A percentile compares a stretch with the other conserved stretches of the same genome.
phyloP scores from a whole-genome alignment of 306 rosid genomes.

The Notholithocarpus densiflorus region DNA sequence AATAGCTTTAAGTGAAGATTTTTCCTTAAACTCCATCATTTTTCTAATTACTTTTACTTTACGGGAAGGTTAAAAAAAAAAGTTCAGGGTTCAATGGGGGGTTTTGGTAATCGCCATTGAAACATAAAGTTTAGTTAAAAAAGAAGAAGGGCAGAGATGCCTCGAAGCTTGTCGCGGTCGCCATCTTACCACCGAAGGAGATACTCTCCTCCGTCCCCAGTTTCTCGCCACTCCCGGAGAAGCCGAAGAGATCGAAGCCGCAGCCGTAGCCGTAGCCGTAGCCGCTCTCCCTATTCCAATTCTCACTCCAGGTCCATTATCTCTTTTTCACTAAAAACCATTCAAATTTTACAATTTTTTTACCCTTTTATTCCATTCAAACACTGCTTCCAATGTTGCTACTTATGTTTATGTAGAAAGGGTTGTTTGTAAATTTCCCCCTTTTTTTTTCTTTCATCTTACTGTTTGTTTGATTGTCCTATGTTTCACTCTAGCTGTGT shows the following conservation, averaged over 20 bases:
- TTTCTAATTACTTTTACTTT: no score
- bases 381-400: background rate
- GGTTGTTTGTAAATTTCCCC: no score
- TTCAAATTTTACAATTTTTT: background rate
- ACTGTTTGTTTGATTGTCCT: background rate
- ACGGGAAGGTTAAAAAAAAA: no score
- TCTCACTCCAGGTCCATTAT: conserved; percentile 21
- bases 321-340: no score
- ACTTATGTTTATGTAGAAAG: no score
- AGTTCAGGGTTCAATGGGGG: no score
- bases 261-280: conserved; percentile 27
- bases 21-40: no score
- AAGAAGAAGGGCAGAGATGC: conserved; percentile 23
- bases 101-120: no score
- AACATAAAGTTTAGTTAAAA: no score
- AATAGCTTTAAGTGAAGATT: no score
- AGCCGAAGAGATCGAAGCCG: conserved; percentile 40
- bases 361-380: background rate
- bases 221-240: conserved; percentile 34
- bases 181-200: conserved; percentile 46
- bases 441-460: no score
- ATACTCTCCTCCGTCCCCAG: conserved; percentile 34
- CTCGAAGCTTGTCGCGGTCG: conserved; percentile 55
- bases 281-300: conserved; percentile 40
- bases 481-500: background rate